Conservation (phyloP, 192 early-diverging fungal species). For the Dissophora ornata region DNA sequence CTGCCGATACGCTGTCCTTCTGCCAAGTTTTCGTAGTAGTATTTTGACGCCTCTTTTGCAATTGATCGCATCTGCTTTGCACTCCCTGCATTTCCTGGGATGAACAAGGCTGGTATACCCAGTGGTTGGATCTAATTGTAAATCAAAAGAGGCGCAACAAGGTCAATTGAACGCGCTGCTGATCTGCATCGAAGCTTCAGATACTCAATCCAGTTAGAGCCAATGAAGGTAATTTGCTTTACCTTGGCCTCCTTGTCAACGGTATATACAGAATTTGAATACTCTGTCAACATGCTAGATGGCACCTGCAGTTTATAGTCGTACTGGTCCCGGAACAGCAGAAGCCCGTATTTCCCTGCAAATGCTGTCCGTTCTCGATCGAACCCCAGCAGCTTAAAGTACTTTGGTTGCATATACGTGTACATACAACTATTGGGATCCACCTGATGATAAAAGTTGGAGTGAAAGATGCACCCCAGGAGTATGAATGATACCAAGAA, state of each 20-base stretch:
- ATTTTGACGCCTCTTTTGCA: slow-evolving; percentile 74
- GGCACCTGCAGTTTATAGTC: slow-evolving; percentile 42
- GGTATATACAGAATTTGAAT: slow-evolving; percentile 31
- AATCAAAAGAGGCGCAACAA: background rate
- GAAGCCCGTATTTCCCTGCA: slow-evolving; percentile 82
- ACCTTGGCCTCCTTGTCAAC: slow-evolving; percentile 75
- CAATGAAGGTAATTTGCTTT: slow-evolving; percentile 6
- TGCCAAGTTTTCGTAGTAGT: slow-evolving; percentile 66
- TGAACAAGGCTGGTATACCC: slow-evolving; percentile 91
- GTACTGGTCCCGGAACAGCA: slow-evolving; percentile 65
- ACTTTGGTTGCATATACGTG: slow-evolving; percentile 67
- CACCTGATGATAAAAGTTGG: slow-evolving; percentile 73
- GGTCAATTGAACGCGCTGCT: background rate
- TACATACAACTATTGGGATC: slow-evolving; percentile 65
- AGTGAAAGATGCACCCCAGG: slow-evolving; percentile 63
- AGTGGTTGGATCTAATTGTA: slow-evolving; percentile 60
- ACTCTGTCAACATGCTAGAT: slow-evolving; percentile 26
- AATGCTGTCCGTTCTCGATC: slow-evolving; percentile 73
- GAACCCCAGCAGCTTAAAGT: slow-evolving; percentile 62
- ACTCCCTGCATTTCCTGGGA: slow-evolving; percentile 96
- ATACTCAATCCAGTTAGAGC: background rate
- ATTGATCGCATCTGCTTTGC: slow-evolving; percentile 91
- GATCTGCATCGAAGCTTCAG: too few species aligned
- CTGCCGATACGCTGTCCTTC: slow-evolving; percentile 38
- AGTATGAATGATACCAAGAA: slow-evolving; percentile 40